Percentiles rank a stretch among this genome's conserved stretches.
Evolutionary conservation across 1,139 yeast genomes (phyloP).

Genomic region (Hansenula anomala): DNA sequence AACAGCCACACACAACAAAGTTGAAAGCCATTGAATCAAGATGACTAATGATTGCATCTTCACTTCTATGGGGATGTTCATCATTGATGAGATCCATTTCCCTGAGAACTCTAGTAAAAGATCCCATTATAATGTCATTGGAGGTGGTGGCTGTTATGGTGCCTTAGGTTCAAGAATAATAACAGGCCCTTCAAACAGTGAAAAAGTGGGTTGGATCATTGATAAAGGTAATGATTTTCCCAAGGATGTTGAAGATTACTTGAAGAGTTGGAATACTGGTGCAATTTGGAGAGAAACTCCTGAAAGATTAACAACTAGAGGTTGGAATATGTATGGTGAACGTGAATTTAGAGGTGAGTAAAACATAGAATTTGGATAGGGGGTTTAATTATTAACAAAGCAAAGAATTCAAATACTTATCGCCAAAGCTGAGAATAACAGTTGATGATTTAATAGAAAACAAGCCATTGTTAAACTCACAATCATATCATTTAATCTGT

Average conservation of each 20-base stretch:
- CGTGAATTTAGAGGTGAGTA: constrained; percentile 45
- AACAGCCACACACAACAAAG: too few species aligned
- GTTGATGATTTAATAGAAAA: constrained; percentile 49
- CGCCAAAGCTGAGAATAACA: constrained; percentile 62
- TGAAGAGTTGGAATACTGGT: constrained; percentile 61
- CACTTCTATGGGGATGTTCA: constrained; percentile 65
- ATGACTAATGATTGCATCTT: constrained; percentile 6
- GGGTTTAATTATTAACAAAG: background rate
- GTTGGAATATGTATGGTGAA: constrained; percentile 69
- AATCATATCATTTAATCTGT: constrained; percentile 69
- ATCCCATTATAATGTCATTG: constrained; percentile 54
- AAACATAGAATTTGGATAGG: too few species aligned
- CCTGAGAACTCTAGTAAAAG: constrained; percentile 35
- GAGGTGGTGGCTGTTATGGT: constrained; percentile 90
- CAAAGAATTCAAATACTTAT: constrained; percentile 41
- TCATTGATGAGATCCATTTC: constrained; percentile 81
- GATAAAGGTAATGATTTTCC: constrained; percentile 86
- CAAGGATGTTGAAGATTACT: constrained; percentile 32
- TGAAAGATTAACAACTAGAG: constrained; percentile 66
- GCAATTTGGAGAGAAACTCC: constrained; percentile 47
- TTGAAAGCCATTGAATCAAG: too few species aligned
- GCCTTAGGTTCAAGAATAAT: constrained; percentile 68
- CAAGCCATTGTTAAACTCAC: constrained; percentile 33
- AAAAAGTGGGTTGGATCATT: constrained; percentile 57
- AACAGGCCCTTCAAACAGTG: constrained; percentile 31